Evolutionary conservation across 352 stramenopile genomes (phyloP).

Genomic region (Phytopythium ostracodes): DNA sequence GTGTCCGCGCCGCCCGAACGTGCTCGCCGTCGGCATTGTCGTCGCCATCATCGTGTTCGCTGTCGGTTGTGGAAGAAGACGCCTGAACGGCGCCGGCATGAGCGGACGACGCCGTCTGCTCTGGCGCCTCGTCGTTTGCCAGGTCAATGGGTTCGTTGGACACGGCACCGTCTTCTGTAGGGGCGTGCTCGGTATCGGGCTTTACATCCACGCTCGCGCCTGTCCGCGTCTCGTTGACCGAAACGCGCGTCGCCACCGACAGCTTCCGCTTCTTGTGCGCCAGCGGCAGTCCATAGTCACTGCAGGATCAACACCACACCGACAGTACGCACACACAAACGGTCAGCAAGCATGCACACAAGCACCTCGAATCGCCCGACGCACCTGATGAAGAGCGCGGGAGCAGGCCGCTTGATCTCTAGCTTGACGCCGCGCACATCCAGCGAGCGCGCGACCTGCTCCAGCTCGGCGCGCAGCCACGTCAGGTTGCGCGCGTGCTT

Average conservation of each 20-base stretch:
- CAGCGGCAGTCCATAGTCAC: constrained; percentile 4
- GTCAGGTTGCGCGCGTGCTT: constrained; percentile 35
- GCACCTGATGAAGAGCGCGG: constrained; percentile 18
- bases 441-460: constrained; percentile 45
- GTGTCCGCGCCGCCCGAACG: neutral
- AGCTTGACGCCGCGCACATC: constrained; percentile 35
- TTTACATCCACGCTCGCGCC: neutral
- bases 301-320: no score
- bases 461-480: constrained; percentile 49
- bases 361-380: constrained; percentile 3
- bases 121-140: neutral
- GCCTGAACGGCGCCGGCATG: neutral
- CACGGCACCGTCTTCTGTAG: neutral
- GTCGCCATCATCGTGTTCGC: neutral
- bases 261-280: constrained; percentile 24
- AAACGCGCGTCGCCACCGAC: neutral
- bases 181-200: constrained; percentile 1
- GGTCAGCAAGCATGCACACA: neutral
- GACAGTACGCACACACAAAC: no score
- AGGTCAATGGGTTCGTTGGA: neutral
- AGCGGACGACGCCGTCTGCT: no score
- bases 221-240: constrained; percentile 1
- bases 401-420: constrained; percentile 22
- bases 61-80: neutral
- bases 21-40: neutral